These are phyloP conservation scores for Yamadazyma atmosphaerica DNA, from an alignment of 1,139 yeast species.

Conservation along the genomic window DNA sequence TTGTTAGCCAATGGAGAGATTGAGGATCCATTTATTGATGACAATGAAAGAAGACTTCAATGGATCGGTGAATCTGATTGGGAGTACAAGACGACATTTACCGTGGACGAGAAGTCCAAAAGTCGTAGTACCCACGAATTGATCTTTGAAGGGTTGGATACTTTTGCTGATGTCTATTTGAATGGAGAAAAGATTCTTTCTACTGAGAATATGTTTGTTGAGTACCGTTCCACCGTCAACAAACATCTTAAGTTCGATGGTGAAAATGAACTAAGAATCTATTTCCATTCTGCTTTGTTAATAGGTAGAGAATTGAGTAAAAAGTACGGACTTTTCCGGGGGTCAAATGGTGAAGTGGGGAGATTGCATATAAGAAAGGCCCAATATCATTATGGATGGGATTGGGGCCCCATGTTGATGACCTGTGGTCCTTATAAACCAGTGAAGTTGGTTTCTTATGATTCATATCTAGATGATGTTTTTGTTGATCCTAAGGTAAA, in stretches of 20 bases:
- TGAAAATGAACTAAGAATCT: conserved; percentile 17
- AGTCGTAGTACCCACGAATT: conserved; percentile 17
- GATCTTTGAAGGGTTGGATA: conserved; percentile 43
- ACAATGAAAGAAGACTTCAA: conserved; percentile 38
- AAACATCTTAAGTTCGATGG: conserved; percentile 4
- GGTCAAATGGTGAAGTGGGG: conserved; percentile 39
- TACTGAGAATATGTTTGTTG: conserved; percentile 39
- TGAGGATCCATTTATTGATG: conserved; percentile 41
- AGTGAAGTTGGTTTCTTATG: conserved; percentile 27
- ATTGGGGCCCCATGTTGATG: conserved; percentile 52
- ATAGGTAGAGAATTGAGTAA: conserved; percentile 19
- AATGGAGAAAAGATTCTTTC: conserved; percentile 29
- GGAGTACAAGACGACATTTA: conserved; percentile 27
- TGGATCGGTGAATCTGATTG: conserved; percentile 46
- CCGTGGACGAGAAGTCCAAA: neutral
- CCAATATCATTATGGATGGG: conserved; percentile 58
- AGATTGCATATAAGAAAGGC: conserved; percentile 48
- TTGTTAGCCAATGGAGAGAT: conserved; percentile 31
- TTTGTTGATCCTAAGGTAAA: conserved; percentile 19
- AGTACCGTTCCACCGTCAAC: conserved; percentile 14
- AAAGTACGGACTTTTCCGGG: conserved; percentile 17
- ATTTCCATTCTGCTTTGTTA: conserved; percentile 20
- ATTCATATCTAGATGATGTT: conserved; percentile 17
- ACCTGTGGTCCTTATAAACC: conserved; percentile 48
- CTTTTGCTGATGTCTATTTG: conserved; percentile 35